Conservation (phyloP, 2,329 filamentous ascomycete species). For the Coniochaeta hoffmannii region DNA sequence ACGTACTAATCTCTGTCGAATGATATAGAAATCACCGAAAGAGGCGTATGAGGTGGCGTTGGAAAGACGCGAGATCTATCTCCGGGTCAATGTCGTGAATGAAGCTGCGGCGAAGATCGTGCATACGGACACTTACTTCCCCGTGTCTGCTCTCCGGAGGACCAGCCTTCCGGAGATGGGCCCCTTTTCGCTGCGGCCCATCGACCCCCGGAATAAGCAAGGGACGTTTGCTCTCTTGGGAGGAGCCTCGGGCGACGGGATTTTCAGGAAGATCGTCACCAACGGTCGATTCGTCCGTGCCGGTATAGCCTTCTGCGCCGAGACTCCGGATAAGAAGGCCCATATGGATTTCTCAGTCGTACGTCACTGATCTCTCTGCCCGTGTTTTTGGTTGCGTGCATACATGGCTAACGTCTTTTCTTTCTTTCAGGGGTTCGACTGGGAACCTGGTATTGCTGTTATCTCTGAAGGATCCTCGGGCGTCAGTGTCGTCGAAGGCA, state of each 20-base stretch:
- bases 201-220: constrained; percentile 1
- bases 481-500: not conserved
- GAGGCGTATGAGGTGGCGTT: not conserved
- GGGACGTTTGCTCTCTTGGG: not conserved
- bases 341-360: not conserved
- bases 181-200: not conserved
- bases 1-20: not conserved
- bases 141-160: not conserved
- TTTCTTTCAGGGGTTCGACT: not conserved
- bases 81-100: not conserved
- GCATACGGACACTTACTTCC: not conserved
- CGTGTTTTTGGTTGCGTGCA: not conserved
- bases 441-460: not conserved
- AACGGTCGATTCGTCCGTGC: not conserved
- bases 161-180: not conserved
- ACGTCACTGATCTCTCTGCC: not conserved
- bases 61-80: not conserved
- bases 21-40: not conserved
- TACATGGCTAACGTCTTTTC: not conserved
- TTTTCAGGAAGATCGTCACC: not conserved
- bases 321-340: not conserved
- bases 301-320: not conserved
- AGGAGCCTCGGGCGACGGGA: not conserved
- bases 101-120: constrained; percentile 1
- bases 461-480: not conserved